These are phyloP conservation scores for Arabidopsis thaliana DNA, from an alignment of 345 rosid genomes.

Conservation along the genomic window TAIR10.1 NC_003074.8:901001-901500, in stretches of 20 bases:
- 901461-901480: neutral
- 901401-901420: neutral
- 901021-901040: neutral
- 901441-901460: neutral
- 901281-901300: slow-evolving; percentile 23
- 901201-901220: neutral
- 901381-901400: neutral
- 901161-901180: slow-evolving; percentile 25
- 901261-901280: neutral
- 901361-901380: neutral
- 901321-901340: neutral
- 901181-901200: neutral
- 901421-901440: neutral
- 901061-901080: too few relatives aligned
- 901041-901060: neutral
- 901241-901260: neutral
- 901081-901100: slow-evolving; percentile 3
- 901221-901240: neutral
- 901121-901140: neutral
- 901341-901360: neutral
- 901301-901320: neutral
- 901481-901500: neutral
- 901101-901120: neutral
- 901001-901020: neutral
- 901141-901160: slow-evolving; percentile 6